These are phyloP conservation scores for Penicillium sp. DNA, from an alignment of 2,329 filamentous ascomycete species.

Conservation along the genomic window DNA sequence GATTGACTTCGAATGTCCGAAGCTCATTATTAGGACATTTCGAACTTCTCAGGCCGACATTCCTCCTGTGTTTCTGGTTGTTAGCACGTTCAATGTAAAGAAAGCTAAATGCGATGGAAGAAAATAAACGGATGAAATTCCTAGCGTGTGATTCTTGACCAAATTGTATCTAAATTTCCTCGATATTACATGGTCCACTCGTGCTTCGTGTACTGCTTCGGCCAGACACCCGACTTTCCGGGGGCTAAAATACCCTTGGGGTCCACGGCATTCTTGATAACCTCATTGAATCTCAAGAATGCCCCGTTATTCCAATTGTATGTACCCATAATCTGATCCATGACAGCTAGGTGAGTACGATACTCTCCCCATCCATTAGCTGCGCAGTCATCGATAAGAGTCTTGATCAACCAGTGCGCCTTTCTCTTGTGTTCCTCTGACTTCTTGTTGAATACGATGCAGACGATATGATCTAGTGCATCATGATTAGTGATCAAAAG, in stretches of 20 bases:
- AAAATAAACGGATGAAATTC: no score
- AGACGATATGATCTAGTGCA: conserved; percentile 61
- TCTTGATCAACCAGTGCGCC: conserved; percentile 43
- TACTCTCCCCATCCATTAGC: conserved; percentile 51
- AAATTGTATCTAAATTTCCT: no score
- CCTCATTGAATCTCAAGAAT: conserved; percentile 50
- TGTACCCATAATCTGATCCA: conserved; percentile 54
- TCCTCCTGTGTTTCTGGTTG: no score
- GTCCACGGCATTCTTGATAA: conserved; percentile 51
- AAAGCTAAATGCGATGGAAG: no score
- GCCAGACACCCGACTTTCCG: conserved; percentile 12
- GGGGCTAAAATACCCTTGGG: conserved; percentile 36
- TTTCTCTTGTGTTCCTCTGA: conserved; percentile 44
- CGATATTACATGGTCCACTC: no score
- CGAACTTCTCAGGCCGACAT: no score
- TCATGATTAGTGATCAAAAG: no score
- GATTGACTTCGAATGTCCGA: no score
- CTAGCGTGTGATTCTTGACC: no score
- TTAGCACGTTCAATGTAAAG: no score
- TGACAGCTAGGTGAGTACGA: conserved; percentile 51
- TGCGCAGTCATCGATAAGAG: conserved; percentile 47
- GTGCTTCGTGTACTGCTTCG: conserved; percentile 1
- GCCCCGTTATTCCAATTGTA: conserved; percentile 52
- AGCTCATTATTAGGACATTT: no score
- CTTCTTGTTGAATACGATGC: conserved; percentile 57